phyloP scores from a whole-genome alignment of 176 grass and related monocot species.

The Carex scoparia region DNA sequence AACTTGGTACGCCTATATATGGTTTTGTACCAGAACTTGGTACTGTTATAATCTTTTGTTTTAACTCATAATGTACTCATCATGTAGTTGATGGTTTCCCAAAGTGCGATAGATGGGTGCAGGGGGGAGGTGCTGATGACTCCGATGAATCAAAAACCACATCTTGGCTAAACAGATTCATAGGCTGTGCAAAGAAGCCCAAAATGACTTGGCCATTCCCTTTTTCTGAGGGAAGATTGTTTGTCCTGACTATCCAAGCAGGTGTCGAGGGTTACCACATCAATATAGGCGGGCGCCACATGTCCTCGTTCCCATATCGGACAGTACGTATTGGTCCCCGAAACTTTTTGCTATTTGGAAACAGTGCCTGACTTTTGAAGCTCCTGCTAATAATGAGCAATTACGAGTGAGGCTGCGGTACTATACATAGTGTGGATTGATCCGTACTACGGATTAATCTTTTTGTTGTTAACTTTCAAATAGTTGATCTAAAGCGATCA shows the following conservation, averaged over 20 bases:
- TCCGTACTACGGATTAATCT: too few species aligned
- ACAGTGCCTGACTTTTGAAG: not conserved
- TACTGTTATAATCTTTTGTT: conserved; percentile 7
- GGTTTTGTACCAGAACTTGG: not conserved
- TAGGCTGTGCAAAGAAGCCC: conserved; percentile 82
- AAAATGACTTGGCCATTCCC: conserved; percentile 88
- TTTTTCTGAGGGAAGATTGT: conserved; percentile 69
- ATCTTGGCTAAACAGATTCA: conserved; percentile 87
- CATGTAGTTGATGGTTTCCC: conserved; percentile 60
- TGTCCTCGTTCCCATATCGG: conserved; percentile 82
- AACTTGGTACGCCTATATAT: not conserved
- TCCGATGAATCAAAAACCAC: conserved; percentile 49
- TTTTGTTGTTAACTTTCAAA: too few species aligned
- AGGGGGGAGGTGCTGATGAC: conserved; percentile 19
- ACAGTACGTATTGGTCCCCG: conserved; percentile 36
- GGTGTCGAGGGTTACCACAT: conserved; percentile 76
- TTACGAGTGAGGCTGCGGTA: not conserved
- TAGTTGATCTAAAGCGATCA: too few species aligned
- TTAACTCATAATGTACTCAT: not conserved
- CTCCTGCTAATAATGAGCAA: not conserved
- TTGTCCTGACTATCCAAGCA: conserved; percentile 84
- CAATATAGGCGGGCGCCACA: conserved; percentile 63
- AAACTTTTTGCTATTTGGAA: not conserved
- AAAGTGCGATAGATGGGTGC: conserved; percentile 84
- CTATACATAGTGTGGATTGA: too few species aligned